Percentiles rank a stretch among this genome's conserved stretches.
phyloP scores from a whole-genome alignment of 805 yeast species.

The Starmerella apicola region DNA sequence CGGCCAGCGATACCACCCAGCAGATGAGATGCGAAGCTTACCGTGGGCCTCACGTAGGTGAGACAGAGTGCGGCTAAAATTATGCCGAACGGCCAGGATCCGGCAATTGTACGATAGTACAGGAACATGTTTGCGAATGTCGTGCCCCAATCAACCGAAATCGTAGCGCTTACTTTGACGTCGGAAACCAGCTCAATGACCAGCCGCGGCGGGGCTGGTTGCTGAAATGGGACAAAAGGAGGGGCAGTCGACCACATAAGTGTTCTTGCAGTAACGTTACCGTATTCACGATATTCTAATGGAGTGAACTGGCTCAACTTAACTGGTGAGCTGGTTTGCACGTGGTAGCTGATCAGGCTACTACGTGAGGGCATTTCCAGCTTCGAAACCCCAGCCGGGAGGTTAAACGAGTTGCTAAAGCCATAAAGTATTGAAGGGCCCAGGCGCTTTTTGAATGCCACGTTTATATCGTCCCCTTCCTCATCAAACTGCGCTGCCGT shows the following conservation, averaged over 20 bases:
- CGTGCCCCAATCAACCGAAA: slow-evolving; percentile 38
- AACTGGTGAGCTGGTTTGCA: slow-evolving; percentile 5
- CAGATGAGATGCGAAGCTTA: slow-evolving; percentile 28
- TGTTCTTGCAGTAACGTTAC: slow-evolving; percentile 3
- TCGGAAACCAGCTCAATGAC: neutral
- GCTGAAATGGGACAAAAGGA: slow-evolving; percentile 19
- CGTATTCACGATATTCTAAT: slow-evolving; percentile 19
- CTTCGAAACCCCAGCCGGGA: slow-evolving; percentile 3
- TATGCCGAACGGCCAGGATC: slow-evolving; percentile 45
- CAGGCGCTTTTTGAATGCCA: too few species aligned
- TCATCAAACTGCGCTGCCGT: neutral
- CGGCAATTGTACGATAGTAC: slow-evolving; percentile 55
- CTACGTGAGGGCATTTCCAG: slow-evolving; percentile 15
- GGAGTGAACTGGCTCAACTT: slow-evolving; percentile 16
- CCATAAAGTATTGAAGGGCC: slow-evolving; percentile 8
- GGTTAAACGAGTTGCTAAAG: too few species aligned
- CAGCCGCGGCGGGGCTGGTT: slow-evolving; percentile 1
- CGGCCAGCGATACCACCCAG: neutral
- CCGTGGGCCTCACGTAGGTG: neutral
- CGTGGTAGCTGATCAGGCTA: slow-evolving; percentile 17
- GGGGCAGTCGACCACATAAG: slow-evolving; percentile 22
- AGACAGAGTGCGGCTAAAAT: slow-evolving; percentile 14
- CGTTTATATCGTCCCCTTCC: neutral
- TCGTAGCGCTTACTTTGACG: neutral
- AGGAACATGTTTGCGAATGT: slow-evolving; percentile 60